Evolutionary conservation across 192 early-diverging fungal species (phyloP).

Genomic region (Coemansia sp.): DNA sequence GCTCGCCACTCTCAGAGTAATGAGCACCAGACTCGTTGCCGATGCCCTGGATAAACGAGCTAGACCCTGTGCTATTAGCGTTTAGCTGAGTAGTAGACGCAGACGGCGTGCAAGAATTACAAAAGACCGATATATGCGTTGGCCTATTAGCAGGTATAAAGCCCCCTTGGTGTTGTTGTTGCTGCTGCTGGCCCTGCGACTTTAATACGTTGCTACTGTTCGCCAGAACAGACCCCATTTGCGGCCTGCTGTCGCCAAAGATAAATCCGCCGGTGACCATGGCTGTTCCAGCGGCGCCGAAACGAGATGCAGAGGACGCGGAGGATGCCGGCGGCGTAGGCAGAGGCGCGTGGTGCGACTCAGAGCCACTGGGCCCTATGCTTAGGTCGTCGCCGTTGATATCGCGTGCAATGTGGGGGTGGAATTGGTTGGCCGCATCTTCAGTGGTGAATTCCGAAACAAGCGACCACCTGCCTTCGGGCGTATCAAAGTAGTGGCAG

Average conservation of each 20-base stretch:
- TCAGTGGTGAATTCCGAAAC: constrained; percentile 40
- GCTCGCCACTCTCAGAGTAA: background rate
- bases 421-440: constrained; percentile 50
- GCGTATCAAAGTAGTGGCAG: constrained; percentile 39
- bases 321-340: constrained; percentile 2
- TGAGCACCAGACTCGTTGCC: background rate
- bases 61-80: background rate
- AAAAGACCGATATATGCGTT: constrained; percentile 29
- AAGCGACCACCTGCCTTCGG: constrained; percentile 46
- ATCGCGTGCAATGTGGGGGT: constrained; percentile 30
- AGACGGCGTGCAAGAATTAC: background rate
- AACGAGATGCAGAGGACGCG: background rate
- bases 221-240: background rate
- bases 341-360: background rate
- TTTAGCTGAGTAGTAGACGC: background rate
- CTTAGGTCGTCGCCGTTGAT: constrained; percentile 38
- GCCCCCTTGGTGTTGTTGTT: background rate
- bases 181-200: background rate
- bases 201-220: background rate
- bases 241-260: constrained; percentile 16
- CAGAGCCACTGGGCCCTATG: constrained; percentile 18
- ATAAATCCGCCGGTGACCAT: constrained; percentile 37
- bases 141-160: constrained; percentile 31
- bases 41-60: background rate
- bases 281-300: constrained; percentile 26